Percentiles rank a stretch among this genome's conserved stretches.
phyloP scores from a whole-genome alignment of 2,329 filamentous ascomycete genomes.

The Scytalidium sp. region DNA sequence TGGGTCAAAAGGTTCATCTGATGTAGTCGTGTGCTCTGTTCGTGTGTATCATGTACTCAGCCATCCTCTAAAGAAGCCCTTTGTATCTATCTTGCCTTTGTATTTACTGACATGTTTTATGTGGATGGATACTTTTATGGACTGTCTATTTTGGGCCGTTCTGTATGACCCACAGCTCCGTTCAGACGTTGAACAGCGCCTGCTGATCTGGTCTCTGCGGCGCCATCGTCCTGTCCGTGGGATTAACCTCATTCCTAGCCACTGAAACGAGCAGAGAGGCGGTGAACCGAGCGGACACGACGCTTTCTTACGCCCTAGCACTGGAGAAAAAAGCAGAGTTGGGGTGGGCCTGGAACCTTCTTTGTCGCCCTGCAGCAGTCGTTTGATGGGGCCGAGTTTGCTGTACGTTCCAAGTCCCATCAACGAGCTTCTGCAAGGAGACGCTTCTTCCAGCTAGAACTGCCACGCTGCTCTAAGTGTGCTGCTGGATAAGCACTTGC shows the following conservation, averaged over 20 bases:
- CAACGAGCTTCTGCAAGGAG: background rate
- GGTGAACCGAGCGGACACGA: too few relatives aligned
- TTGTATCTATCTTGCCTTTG: too few relatives aligned
- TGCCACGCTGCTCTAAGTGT: background rate
- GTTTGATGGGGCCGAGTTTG: background rate
- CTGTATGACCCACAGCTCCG: too few relatives aligned
- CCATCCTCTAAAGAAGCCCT: background rate
- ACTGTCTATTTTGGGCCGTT: too few relatives aligned
- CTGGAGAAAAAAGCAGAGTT: background rate
- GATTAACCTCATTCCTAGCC: too few relatives aligned
- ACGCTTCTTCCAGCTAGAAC: background rate
- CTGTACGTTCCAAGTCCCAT: background rate
- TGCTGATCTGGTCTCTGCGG: too few relatives aligned
- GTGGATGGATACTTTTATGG: too few relatives aligned
- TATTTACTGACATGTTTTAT: too few relatives aligned
- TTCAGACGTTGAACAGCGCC: too few relatives aligned
- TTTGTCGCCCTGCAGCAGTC: background rate
- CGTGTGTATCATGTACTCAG: background rate
- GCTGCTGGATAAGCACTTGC: background rate
- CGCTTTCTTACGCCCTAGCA: too few relatives aligned
- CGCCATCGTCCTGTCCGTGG: too few relatives aligned
- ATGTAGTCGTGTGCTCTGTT: background rate
- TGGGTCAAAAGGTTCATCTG: background rate
- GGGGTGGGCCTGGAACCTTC: background rate
- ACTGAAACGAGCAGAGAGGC: too few relatives aligned